Percentiles rank a stretch among this genome's conserved stretches.
Evolutionary conservation across 2,329 filamentous ascomycete species (phyloP).

Genomic region (Zymoseptoria passerinii): DNA sequence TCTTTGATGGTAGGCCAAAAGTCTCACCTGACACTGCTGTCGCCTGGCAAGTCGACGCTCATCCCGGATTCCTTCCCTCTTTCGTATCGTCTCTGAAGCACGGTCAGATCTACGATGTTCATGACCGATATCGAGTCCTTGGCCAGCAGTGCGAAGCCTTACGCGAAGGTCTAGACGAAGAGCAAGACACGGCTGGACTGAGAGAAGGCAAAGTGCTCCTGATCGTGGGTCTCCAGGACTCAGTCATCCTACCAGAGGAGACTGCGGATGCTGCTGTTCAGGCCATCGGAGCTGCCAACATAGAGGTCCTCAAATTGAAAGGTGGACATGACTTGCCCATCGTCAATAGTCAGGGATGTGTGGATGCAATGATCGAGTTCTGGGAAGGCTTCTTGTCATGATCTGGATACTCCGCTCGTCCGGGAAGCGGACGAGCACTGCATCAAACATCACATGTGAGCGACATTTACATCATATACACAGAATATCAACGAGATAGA

Average conservation of each 20-base stretch:
- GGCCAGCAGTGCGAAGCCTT: constrained; percentile 41
- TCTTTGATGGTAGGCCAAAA: constrained; percentile 45
- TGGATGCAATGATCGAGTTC: constrained; percentile 41
- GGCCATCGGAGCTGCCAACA: constrained; percentile 50
- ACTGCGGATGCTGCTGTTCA: constrained; percentile 51
- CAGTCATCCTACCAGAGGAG: constrained; percentile 59
- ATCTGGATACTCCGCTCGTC: neutral
- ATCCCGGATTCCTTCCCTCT: constrained; percentile 59
- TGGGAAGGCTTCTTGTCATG: constrained; percentile 23
- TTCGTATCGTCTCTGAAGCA: constrained; percentile 64
- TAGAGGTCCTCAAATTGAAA: constrained; percentile 49
- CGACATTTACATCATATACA: neutral
- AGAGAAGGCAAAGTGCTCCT: constrained; percentile 51
- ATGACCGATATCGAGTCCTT: constrained; percentile 54
- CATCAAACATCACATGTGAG: neutral
- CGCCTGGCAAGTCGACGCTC: constrained; percentile 59
- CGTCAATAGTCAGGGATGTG: constrained; percentile 51
- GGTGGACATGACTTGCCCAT: constrained; percentile 66
- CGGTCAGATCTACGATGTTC: constrained; percentile 59
- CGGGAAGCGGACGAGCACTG: neutral
- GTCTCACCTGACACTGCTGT: constrained; percentile 57
- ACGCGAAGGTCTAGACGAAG: constrained; percentile 23
- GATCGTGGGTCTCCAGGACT: constrained; percentile 58
- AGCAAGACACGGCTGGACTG: constrained; percentile 28
- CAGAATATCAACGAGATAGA: neutral